These are phyloP conservation scores for Syncephalastrum contaminatum DNA, from an alignment of 371 early-diverging fungal genomes.

Conservation along the genomic window DNA sequence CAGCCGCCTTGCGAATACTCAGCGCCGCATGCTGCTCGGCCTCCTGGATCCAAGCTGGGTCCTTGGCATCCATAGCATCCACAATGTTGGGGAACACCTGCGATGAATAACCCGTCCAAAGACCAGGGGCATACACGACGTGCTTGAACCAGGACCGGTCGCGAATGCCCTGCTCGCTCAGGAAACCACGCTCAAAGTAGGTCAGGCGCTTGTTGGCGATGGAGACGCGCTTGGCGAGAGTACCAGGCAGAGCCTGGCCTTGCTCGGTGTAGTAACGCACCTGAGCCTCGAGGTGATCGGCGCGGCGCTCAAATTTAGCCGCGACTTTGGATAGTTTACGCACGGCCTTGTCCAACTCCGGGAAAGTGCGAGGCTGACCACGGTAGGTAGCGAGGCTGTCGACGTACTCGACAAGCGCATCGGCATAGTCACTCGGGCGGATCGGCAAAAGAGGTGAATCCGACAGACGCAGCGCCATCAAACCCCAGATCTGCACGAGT, in stretches of 20 bases:
- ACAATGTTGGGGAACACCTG: conserved; percentile 53
- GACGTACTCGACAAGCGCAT: conserved; percentile 13
- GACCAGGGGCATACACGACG: conserved; percentile 55
- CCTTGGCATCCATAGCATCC: conserved; percentile 43
- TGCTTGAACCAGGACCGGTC: conserved; percentile 67
- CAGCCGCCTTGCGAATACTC: conserved; percentile 5
- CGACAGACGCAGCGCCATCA: conserved; percentile 36
- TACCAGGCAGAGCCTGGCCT: conserved; percentile 16
- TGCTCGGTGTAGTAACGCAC: neutral
- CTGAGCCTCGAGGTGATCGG: conserved; percentile 7
- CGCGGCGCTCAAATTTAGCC: conserved; percentile 11
- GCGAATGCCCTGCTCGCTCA: conserved; percentile 53
- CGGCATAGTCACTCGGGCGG: conserved; percentile 36
- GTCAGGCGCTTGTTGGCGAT: conserved; percentile 40
- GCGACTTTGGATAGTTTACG: conserved; percentile 9
- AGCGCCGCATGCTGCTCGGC: conserved; percentile 28
- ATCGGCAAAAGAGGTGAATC: conserved; percentile 40
- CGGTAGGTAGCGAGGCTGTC: conserved; percentile 14
- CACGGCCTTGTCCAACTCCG: conserved; percentile 5
- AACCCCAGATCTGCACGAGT: conserved; percentile 41
- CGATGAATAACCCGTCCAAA: conserved; percentile 51
- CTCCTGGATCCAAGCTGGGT: conserved; percentile 19
- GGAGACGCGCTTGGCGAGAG: conserved; percentile 19
- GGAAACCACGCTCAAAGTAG: conserved; percentile 53
- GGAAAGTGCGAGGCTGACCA: conserved; percentile 5